phyloP scores from a whole-genome alignment of 2,329 filamentous ascomycete genomes.

The Parascedosporium putredinis region DNA sequence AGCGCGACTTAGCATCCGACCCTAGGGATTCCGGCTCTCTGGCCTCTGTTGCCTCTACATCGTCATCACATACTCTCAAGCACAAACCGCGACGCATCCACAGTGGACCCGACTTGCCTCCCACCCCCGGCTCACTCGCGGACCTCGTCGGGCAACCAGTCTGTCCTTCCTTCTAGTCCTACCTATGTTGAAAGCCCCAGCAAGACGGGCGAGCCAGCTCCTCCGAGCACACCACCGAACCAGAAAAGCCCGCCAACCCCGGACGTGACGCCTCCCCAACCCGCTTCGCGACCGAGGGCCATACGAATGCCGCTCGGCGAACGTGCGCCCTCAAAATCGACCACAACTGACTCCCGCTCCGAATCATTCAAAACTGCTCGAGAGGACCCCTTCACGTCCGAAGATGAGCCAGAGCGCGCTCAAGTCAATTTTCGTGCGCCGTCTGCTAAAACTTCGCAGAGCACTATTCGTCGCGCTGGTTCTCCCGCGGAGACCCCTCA shows the following conservation, averaged over 20 bases:
- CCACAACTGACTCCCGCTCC: slow-evolving; percentile 47
- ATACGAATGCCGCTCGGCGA: slow-evolving; percentile 37
- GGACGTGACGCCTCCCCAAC: slow-evolving; percentile 61
- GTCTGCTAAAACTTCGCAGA: slow-evolving; percentile 33
- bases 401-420: slow-evolving; percentile 40
- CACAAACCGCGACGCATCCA: slow-evolving; percentile 31
- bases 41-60: neutral
- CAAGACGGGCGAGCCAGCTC: neutral
- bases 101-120: slow-evolving; percentile 41
- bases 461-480: slow-evolving; percentile 27
- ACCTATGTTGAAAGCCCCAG: slow-evolving; percentile 3
- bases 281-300: slow-evolving; percentile 29
- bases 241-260: slow-evolving; percentile 63
- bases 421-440: slow-evolving; percentile 28
- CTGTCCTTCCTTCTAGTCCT: slow-evolving; percentile 4
- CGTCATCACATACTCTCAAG: slow-evolving; percentile 22
- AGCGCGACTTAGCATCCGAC: neutral
- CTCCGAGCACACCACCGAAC: slow-evolving; percentile 46
- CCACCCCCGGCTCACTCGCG: slow-evolving; percentile 54
- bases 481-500: slow-evolving; percentile 18
- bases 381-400: slow-evolving; percentile 53
- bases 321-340: slow-evolving; percentile 40
- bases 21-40: neutral
- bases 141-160: slow-evolving; percentile 26
- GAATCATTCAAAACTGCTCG: slow-evolving; percentile 64